phyloP scores from a whole-genome alignment of 2,329 filamentous ascomycete species.

The Endoconidiophora laricicola region DNA sequence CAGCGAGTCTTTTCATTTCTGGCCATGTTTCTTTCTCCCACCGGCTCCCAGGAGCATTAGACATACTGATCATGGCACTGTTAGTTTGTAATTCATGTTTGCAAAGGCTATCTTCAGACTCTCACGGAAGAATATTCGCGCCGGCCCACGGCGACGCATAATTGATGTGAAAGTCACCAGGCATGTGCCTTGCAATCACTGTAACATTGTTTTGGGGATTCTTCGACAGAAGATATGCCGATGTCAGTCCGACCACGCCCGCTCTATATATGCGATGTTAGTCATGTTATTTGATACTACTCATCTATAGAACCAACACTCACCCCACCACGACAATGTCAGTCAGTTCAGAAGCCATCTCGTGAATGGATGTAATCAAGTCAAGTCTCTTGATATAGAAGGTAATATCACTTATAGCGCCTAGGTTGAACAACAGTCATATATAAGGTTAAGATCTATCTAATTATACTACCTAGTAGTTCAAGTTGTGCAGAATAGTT shows the following conservation, averaged over 20 bases:
- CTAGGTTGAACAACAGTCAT: no score
- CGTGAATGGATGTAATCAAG: no score
- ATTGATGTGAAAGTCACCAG: slow-evolving; percentile 80
- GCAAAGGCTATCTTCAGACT: slow-evolving; percentile 12
- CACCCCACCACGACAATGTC: slow-evolving; percentile 13
- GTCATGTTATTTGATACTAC: neutral
- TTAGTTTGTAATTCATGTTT: neutral
- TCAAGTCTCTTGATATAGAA: no score
- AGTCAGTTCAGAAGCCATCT: neutral
- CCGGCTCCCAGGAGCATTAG: slow-evolving; percentile 24
- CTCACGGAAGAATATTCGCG: slow-evolving; percentile 60
- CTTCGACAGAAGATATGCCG: slow-evolving; percentile 31
- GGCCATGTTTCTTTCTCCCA: slow-evolving; percentile 52
- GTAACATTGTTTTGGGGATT: slow-evolving; percentile 37
- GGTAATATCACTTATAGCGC: no score
- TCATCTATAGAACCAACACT: neutral
- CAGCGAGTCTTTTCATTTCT: slow-evolving; percentile 40
- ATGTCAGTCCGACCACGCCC: slow-evolving; percentile 35
- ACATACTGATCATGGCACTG: slow-evolving; percentile 24
- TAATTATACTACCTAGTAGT: no score
- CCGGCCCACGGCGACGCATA: slow-evolving; percentile 85
- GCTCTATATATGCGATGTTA: slow-evolving; percentile 20
- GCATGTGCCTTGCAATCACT: slow-evolving; percentile 75
- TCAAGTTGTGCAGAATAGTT: no score
- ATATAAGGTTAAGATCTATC: no score